phyloP scores from a whole-genome alignment of 179 eudicot genomes.

The Camellia oleifera region DNA sequence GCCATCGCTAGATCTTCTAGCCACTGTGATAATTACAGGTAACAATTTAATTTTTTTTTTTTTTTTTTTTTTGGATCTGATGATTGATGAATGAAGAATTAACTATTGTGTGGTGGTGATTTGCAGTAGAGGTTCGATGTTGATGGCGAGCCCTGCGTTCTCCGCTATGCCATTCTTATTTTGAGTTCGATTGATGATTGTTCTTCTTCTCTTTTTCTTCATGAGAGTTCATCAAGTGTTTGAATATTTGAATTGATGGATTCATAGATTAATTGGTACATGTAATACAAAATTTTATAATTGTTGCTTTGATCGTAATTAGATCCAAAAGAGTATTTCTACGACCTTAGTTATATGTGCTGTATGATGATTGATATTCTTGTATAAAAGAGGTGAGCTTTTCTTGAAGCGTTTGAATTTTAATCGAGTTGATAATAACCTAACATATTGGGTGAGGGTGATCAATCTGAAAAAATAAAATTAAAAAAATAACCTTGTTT shows the following conservation, averaged over 20 bases:
- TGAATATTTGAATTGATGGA: neutral
- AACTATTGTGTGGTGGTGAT: neutral
- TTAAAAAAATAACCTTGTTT: too few relatives aligned
- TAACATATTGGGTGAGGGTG: too few relatives aligned
- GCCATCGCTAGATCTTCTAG: neutral
- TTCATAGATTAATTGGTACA: neutral
- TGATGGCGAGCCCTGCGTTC: neutral
- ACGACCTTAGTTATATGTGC: neutral
- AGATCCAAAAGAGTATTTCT: neutral
- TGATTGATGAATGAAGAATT: too few relatives aligned
- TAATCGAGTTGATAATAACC: too few relatives aligned
- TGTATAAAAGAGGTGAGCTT: too few relatives aligned
- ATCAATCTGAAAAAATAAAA: too few relatives aligned
- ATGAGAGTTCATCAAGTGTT: neutral
- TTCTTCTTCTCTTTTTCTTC: neutral
- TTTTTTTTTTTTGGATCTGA: too few relatives aligned
- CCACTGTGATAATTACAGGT: neutral
- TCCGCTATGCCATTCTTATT: neutral
- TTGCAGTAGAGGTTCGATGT: neutral
- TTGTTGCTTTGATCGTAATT: neutral
- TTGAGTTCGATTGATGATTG: neutral
- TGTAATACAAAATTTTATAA: neutral
- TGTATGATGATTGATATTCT: neutral
- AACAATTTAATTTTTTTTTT: neutral
- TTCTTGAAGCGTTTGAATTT: too few relatives aligned